Evolutionary conservation across 164 flowering plant species (phyloP), one percentile per base, ranked within the genome.

Genomic region (Warburgia ugandensis): DNA sequence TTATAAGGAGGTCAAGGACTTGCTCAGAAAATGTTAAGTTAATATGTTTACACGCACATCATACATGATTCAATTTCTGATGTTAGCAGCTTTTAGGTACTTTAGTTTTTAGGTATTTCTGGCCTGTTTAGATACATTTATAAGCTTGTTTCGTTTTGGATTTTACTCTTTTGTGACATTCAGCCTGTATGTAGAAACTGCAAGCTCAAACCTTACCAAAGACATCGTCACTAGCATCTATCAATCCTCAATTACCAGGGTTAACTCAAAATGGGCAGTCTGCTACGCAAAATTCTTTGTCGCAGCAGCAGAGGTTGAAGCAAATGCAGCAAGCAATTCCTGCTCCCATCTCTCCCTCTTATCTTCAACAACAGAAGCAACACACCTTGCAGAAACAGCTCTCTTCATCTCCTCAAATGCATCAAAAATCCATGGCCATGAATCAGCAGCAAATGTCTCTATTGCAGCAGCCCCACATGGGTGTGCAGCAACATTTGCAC

Each of bases 261-360:
- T 60, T 83, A 77, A 55, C 79, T 65, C 96, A 85, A 60, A 88
- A 79, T 71, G 92, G 80, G 51, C 96, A 79, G 49, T 53, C 69
- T 25, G 48, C 76, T 37, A 58, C 78, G 72, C 96, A 77, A 48
- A 85, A 74, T 60, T 52, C 94, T 42, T 21, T 84, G 50, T 41
- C 81, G 6, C 91, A 78, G 62, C 96, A 84, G 50, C 92, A 81
- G 67, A 85, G 86, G 91, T 50, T 80, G 63, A 92, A 83, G 68
- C 90, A 75, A 67, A 73, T 84, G 68, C 72, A 64, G 38, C 83
- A 92, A 10, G 40, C 78, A 35, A 77, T 79, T 49, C 68, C 92
- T 55, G 52, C 73, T 44, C 78, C 95, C n/a, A 77, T 69, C 43
- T n/a, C n/a, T n/a, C 71, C 96, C 59, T 78, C 84, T 28, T 70